Percentiles rank a stretch among this genome's conserved stretches.
These are phyloP conservation scores for Coniella lustricola DNA, from an alignment of 2,329 filamentous ascomycete species.

Conservation along the genomic window DNA sequence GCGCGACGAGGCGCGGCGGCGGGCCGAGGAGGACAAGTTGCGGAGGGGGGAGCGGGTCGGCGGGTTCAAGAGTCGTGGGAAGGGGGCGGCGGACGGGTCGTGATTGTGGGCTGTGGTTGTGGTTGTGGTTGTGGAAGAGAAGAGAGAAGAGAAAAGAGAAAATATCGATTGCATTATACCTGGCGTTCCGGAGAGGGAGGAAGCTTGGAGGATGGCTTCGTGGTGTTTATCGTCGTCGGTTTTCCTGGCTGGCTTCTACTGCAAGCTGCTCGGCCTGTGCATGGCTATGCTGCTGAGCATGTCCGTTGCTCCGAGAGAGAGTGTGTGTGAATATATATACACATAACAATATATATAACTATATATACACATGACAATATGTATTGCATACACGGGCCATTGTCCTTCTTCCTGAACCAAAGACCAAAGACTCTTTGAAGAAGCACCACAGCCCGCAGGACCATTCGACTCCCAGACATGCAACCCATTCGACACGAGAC, in stretches of 20 bases:
- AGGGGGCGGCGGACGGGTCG: slow-evolving; percentile 17
- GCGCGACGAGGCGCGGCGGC: slow-evolving; percentile 36
- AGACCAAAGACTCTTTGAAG: too few relatives aligned
- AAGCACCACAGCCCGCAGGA: too few relatives aligned
- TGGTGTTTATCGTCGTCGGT: neutral
- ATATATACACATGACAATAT: too few relatives aligned
- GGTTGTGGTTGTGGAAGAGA: neutral
- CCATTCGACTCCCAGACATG: too few relatives aligned
- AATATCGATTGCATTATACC: neutral
- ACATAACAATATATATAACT: too few relatives aligned
- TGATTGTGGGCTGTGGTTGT: neutral
- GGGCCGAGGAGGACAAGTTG: slow-evolving; percentile 48
- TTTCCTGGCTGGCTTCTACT: too few relatives aligned
- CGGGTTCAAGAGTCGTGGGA: slow-evolving; percentile 36
- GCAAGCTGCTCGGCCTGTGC: too few relatives aligned
- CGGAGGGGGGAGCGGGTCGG: slow-evolving; percentile 46
- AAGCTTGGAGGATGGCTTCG: neutral
- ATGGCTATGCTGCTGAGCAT: too few relatives aligned
- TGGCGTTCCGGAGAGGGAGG: neutral
- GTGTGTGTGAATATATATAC: too few relatives aligned
- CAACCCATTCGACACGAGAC: too few relatives aligned
- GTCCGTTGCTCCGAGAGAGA: neutral
- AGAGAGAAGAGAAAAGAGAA: neutral
- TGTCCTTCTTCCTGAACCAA: too few relatives aligned
- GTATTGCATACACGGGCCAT: too few relatives aligned